Evolutionary conservation across 495 filamentous ascomycete species (phyloP), one percentile per base, ranked within the genome.

Genomic region (Xylaria longipes): DNA sequence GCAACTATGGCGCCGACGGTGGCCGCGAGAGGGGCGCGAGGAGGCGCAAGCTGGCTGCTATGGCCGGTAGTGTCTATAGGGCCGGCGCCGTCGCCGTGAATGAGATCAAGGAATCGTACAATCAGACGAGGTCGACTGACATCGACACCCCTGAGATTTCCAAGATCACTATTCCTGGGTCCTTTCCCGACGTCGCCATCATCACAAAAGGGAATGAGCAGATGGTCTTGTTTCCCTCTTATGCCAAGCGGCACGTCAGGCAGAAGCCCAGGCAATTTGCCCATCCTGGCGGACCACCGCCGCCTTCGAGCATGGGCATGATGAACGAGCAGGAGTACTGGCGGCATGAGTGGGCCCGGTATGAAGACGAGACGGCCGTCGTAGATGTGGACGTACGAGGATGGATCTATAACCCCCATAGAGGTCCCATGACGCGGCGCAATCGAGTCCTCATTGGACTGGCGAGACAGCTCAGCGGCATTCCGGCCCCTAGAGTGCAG

Each of bases 361-460:
- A 88, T 37, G 90, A 94, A 77, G 89, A 93, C 54, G 91, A 93
- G 68, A 91, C 91, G 76, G 92, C 94, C 15, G 82, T 97, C 20
- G 93, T 97, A 4, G 94, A 97, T 79, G 94, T 98, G 3, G 95
- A 99, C 80, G 92, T 98, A 20, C 88, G 95, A 66, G 96, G 96
- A 27, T 99, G 97, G 96, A 87, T 98, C 57, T 97, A 95, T 76
- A 86, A 90, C 69, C 96, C 96, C 22, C 92, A 93, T 73, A 87
- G 86, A 76, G 94, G 94, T 0, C 94, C 92, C n/a, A 90, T 97
- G 89, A 94, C 88, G 45, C 85, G 95, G 61, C 93, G 94, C 80
- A 95, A 97, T 72, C 89, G 96, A 31, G 82, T 98, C 71, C 82
- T 97, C 75, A 87, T 98, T 68, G 93, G 94, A 3, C 81, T 97